Evolutionary conservation across 2,329 filamentous ascomycete species (phyloP).

Genomic region (Phyllosticta ampelicida): DNA sequence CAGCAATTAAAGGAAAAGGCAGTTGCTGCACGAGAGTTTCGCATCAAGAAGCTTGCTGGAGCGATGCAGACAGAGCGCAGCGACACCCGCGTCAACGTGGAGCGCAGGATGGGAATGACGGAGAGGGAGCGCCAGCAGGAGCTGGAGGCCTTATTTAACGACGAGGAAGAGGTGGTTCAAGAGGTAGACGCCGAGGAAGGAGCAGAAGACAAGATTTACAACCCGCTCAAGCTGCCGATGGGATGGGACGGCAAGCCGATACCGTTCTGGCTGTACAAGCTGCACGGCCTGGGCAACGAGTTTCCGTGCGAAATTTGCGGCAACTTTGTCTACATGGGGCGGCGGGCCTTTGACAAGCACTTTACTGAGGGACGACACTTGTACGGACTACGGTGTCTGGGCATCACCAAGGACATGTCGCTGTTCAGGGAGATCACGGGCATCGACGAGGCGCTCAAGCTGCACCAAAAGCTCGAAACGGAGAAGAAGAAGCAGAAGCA

Average conservation of each 20-base stretch:
- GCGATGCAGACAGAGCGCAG: constrained; percentile 79
- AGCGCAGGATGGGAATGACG: constrained; percentile 95
- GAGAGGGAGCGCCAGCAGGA: constrained; percentile 92
- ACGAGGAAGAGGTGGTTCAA: constrained; percentile 36
- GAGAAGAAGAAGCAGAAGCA: constrained; percentile 70
- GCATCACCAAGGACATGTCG: constrained; percentile 62
- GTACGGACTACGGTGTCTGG: constrained; percentile 85
- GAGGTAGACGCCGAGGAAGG: constrained; percentile 55
- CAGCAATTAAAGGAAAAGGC: constrained; percentile 67
- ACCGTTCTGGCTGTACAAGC: constrained; percentile 85
- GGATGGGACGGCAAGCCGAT: constrained; percentile 99
- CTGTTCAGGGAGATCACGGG: constrained; percentile 89
- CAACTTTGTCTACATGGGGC: constrained; percentile 97
- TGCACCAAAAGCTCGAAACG: constrained; percentile 89
- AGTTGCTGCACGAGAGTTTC: constrained; percentile 78
- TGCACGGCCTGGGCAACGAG: constrained; percentile 90
- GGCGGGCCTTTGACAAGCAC: constrained; percentile 94
- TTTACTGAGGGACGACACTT: constrained; percentile 92
- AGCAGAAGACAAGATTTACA: constrained; percentile 76
- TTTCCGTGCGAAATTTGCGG: constrained; percentile 84
- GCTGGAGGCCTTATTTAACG: constrained; percentile 71
- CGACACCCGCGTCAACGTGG: constrained; percentile 88
- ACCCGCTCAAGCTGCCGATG: constrained; percentile 87
- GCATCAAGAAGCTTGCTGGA: constrained; percentile 66
- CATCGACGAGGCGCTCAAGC: constrained; percentile 75